Evolutionary conservation across 495 filamentous ascomycete species (phyloP), one percentile per base, ranked within the genome.

Genomic region (Neurospora hispaniola): DNA sequence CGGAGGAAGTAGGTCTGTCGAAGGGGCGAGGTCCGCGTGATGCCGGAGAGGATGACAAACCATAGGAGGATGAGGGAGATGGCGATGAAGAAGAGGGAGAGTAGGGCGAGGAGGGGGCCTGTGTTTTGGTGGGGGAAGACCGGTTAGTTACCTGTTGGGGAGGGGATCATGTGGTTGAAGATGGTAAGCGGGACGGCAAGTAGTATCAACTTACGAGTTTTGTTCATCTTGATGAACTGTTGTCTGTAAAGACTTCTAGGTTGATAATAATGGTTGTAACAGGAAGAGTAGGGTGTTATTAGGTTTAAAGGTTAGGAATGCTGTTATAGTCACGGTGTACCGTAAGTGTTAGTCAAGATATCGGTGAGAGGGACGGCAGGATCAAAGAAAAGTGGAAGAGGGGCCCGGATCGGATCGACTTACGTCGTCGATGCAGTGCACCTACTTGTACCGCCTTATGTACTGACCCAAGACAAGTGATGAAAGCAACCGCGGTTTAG

Each of bases 1-100:
- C 91, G 86, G 41, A 97, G 88, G 86, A 97, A 96, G 84, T 90
- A 97, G 76, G 93, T 91, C 54, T 90, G 76, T 75, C 90, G 88
- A 20, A 93, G 84, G 6, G 94, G 94, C 14, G 80, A 86, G 12
- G 79, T 80, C 73, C 86, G 82, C 41, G 83, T 85, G 7, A 86
- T 82, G 69, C 92, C 94, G 35, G 88, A 92, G 38, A 97, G 86
- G 69, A 97, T 84, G 71, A 93, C 87, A 80, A 97, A 89, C 82
- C 94, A 91, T 71, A 94, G 90, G 75, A 97, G 81, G 54, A 96
- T 83, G 71, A 93, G 81, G 39, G 92, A 89, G 73, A 87, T 89
- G 71, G 89, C 89, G 80, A 92, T 90, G 76, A 97, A 88, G 80
- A 96, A 81, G 72, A 95, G 87, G 81, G 92, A 90, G 46, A 88